phyloP scores from a whole-genome alignment of 495 filamentous ascomycete genomes.

The Penicillium odoratum region DNA sequence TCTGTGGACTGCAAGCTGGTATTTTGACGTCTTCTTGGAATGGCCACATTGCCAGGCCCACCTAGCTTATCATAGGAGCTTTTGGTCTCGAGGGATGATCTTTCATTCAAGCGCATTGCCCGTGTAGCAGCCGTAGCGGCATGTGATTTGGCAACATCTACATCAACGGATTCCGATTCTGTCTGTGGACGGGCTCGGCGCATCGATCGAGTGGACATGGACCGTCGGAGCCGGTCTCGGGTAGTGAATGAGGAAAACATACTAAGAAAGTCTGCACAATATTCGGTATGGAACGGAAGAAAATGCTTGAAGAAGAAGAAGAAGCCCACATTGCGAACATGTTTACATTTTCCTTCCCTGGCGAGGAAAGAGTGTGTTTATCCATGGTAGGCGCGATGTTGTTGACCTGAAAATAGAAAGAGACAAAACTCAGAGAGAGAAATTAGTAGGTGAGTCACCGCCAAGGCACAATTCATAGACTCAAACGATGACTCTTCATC shows the following conservation, averaged over 20 bases:
- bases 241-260: slow-evolving; percentile 36
- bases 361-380: not conserved
- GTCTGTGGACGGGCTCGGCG: slow-evolving; percentile 33
- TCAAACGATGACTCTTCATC: not conserved
- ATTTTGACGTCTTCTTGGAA: slow-evolving; percentile 30
- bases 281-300: slow-evolving; percentile 11
- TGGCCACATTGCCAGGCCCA: slow-evolving; percentile 40
- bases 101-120: slow-evolving; percentile 61
- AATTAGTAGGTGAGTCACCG: slow-evolving; percentile 7
- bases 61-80: slow-evolving; percentile 34
- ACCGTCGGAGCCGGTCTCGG: slow-evolving; percentile 51
- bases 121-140: slow-evolving; percentile 67
- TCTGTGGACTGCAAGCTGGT: slow-evolving; percentile 17
- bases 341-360: not conserved
- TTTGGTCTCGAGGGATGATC: slow-evolving; percentile 33
- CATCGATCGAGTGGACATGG: slow-evolving; percentile 64
- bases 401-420: not conserved
- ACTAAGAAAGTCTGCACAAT: slow-evolving; percentile 26
- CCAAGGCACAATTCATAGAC: slow-evolving; percentile 2
- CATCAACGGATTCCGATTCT: slow-evolving; percentile 48
- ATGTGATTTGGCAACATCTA: slow-evolving; percentile 57
- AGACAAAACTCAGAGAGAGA: not conserved
- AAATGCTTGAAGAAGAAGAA: slow-evolving; percentile 8
- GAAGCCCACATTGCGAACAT: not conserved
- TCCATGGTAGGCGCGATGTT: not conserved